Evolutionary conservation across 192 early-diverging fungal genomes (phyloP), one percentile per base, ranked within the genome.

Genomic region (Phycomyces nitens): DNA sequence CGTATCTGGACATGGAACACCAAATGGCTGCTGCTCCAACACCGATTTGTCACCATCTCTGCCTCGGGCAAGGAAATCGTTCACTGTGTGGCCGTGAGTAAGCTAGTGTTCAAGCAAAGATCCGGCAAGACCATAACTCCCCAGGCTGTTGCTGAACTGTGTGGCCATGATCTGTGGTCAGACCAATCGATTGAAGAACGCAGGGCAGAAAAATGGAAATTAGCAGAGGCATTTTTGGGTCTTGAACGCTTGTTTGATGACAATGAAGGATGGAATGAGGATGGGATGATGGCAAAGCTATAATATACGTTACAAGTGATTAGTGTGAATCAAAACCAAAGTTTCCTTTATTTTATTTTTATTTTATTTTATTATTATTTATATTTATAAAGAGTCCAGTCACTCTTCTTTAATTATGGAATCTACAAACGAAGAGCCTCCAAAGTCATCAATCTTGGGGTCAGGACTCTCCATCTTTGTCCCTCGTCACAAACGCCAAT

Each of bases 1-100:
- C 75, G 82, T 14, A 57, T 83, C 53, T 77, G 72, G 53, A 72
- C 77, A 12, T 83, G 82, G 82, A 72, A 73, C 29, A 70, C 79
- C 21, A 83, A 83, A 60, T 83, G 82, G 82, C 62, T 81, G 23
- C 65, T 75, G 7, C 59, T 81, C 22, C 62, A 79, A 27, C 74
- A 74, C 18, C 64, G 79, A 26, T 73, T 73, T 62, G 52, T 73
- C 4, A 43, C 16, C 0, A 29, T 21, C n/a, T n/a, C n/a, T n/a
- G 64, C 15, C 16, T 22, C n/a, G 6, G 10, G 43, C 15, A 18
- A 66, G 0, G 40, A 53, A 1, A 22, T 41, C 1, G 51, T 67
- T 2, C 64, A 65, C 7, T 68, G 71, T 20, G 18, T 53, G 20
- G 71, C 71, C 5, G 40, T 73, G 18, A 60, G 56, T 38, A 73